Conservation (phyloP, 352 stramenopile genomes). For the Pythium diclinum region DNA sequence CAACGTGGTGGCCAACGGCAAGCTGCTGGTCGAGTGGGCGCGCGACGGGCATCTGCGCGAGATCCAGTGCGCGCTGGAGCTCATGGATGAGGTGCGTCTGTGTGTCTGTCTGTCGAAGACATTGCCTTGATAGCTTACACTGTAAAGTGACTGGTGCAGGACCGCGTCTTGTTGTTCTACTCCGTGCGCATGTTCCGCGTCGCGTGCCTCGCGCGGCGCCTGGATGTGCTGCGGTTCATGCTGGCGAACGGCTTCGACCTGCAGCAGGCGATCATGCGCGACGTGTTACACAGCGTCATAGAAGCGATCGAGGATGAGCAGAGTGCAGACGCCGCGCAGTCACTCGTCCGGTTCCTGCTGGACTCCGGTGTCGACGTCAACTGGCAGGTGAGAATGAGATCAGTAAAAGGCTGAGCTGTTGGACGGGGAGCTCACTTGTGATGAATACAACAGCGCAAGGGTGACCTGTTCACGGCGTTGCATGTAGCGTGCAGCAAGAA, state of each 20-base stretch:
- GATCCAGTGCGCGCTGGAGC: constrained; percentile 41
- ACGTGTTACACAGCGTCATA: constrained; percentile 53
- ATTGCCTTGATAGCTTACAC: constrained; percentile 26
- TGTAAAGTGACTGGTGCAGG: constrained; percentile 18
- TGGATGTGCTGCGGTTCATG: constrained; percentile 69
- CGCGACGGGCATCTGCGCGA: constrained; percentile 45
- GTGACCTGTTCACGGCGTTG: constrained; percentile 60
- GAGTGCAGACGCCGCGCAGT: constrained; percentile 41
- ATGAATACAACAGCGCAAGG: constrained; percentile 28
- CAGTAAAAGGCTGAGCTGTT: background rate
- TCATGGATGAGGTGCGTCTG: constrained; percentile 42
- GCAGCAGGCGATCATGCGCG: constrained; percentile 47
- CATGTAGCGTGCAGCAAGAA: constrained; percentile 66
- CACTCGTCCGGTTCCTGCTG: constrained; percentile 57
- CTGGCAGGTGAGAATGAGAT: constrained; percentile 47
- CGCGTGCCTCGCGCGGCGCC: constrained; percentile 35
- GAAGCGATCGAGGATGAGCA: constrained; percentile 29
- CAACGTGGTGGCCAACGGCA: constrained; percentile 60
- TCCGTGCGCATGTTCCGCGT: constrained; percentile 64
- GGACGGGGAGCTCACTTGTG: background rate
- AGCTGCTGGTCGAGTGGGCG: constrained; percentile 54
- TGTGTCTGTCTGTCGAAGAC: constrained; percentile 1
- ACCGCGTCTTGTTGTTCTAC: constrained; percentile 60
- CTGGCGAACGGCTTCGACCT: constrained; percentile 64
- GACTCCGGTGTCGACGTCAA: constrained; percentile 67